Evolutionary conservation across 208 protist genomes (phyloP).

Genomic region (Tritrichomonas musculus): DNA sequence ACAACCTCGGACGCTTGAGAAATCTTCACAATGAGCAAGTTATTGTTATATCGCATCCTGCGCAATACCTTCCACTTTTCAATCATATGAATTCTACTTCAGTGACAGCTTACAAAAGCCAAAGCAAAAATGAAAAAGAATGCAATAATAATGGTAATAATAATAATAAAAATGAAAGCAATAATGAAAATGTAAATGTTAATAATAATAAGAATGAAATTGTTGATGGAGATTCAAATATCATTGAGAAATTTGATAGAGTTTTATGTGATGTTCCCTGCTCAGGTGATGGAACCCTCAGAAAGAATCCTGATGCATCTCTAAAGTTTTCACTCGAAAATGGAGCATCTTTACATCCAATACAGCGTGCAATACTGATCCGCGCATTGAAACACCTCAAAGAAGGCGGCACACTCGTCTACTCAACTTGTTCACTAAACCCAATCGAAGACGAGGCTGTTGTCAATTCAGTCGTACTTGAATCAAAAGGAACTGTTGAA

Average conservation of each 20-base stretch:
- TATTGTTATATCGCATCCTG: conserved; percentile 47
- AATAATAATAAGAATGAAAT: too few relatives aligned
- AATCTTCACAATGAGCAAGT: conserved; percentile 36
- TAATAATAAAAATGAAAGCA: too few relatives aligned
- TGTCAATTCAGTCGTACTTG: conserved; percentile 47
- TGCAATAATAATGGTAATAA: too few relatives aligned
- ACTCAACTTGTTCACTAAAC: conserved; percentile 60
- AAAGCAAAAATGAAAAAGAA: too few relatives aligned
- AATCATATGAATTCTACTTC: too few relatives aligned
- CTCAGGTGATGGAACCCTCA: conserved; percentile 54
- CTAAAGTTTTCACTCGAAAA: conserved; percentile 35
- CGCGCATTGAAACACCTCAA: conserved; percentile 34
- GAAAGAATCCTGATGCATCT: conserved; percentile 54
- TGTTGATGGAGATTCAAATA: too few relatives aligned
- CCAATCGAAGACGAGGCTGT: conserved; percentile 62
- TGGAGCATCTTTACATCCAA: conserved; percentile 36
- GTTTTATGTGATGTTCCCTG: conserved; percentile 59
- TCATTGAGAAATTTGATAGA: conserved; percentile 41
- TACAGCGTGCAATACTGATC: conserved; percentile 47
- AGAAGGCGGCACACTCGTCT: conserved; percentile 51
- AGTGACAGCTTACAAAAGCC: too few relatives aligned
- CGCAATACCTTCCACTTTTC: conserved; percentile 39
- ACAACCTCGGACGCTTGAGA: conserved; percentile 48
- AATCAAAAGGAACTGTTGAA: background rate
- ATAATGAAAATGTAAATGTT: too few relatives aligned